Evolutionary conservation across 257 asterid genomes (phyloP).

Genomic region (Agastache rugosa): DNA sequence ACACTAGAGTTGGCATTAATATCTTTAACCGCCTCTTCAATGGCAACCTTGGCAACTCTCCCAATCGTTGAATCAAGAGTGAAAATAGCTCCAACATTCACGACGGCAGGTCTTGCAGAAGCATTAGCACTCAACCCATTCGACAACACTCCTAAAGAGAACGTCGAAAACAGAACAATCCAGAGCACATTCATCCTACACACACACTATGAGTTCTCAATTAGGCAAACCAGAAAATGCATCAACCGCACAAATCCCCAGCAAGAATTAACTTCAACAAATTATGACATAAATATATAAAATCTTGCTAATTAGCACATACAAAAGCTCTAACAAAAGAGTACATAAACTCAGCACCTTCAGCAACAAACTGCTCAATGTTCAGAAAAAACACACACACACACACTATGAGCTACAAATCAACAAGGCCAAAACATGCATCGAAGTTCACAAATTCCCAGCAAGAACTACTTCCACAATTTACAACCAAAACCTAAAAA

Average conservation of each 20-base stretch:
- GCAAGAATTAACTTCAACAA: conserved; percentile 10
- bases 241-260: conserved; percentile 31
- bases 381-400: neutral
- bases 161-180: conserved; percentile 45
- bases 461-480: conserved; percentile 7
- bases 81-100: conserved; percentile 80
- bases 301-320: conserved; percentile 11
- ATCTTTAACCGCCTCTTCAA: conserved; percentile 92
- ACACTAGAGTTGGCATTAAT: conserved; percentile 72
- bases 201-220: conserved; percentile 6
- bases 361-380: conserved; percentile 3
- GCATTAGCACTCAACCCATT: conserved; percentile 53
- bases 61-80: conserved; percentile 81
- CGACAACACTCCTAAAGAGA: conserved; percentile 55
- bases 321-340: neutral
- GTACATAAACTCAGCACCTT: conserved; percentile 6
- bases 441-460: neutral
- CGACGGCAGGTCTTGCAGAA: conserved; percentile 70
- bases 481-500: conserved; percentile 6
- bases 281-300: neutral
- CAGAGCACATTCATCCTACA: conserved; percentile 55
- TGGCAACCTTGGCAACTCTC: conserved; percentile 85
- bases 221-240: conserved; percentile 35
- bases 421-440: neutral
- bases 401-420: neutral